Evolutionary conservation across 148 eudicot genomes (phyloP).

Genomic region (Amaranthus palmeri): DNA sequence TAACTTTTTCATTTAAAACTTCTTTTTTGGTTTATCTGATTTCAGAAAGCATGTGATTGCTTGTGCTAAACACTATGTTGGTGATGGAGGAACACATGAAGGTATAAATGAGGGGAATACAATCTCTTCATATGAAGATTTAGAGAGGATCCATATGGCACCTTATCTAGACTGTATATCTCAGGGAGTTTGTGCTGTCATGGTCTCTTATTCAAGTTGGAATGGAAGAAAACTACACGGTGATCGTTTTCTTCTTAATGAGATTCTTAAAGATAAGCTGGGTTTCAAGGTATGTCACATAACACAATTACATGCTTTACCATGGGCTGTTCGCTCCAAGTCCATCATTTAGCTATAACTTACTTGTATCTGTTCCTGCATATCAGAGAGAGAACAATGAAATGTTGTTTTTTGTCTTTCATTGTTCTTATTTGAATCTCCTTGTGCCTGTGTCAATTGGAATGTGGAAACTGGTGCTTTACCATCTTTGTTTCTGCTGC

Average conservation of each 20-base stretch:
- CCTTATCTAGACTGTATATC: slow-evolving; percentile 79
- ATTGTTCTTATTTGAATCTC: neutral
- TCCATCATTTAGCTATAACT: neutral
- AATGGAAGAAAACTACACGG: slow-evolving; percentile 64
- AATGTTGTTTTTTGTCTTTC: neutral
- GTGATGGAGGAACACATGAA: slow-evolving; percentile 83
- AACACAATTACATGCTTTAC: neutral
- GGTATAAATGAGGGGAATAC: slow-evolving; percentile 92
- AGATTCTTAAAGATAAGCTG: slow-evolving; percentile 70
- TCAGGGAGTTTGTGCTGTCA: slow-evolving; percentile 85
- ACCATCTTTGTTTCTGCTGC: slow-evolving; percentile 20
- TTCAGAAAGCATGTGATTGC: slow-evolving; percentile 77
- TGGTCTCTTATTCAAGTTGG: slow-evolving; percentile 96
- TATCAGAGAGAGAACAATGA: neutral
- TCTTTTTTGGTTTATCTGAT: slow-evolving; percentile 4
- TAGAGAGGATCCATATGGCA: slow-evolving; percentile 77
- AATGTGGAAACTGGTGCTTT: neutral
- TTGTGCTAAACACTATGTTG: slow-evolving; percentile 93
- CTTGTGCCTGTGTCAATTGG: neutral
- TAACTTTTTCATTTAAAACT: neutral
- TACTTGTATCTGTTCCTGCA: neutral
- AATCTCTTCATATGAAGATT: slow-evolving; percentile 45
- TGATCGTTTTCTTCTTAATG: slow-evolving; percentile 58
- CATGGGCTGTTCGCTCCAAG: neutral
- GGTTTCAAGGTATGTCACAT: slow-evolving; percentile 60